Base-by-base conservation (phyloP, 2,329 filamentous ascomycete genomes). In the Talaromyces amestolkiae region DNA sequence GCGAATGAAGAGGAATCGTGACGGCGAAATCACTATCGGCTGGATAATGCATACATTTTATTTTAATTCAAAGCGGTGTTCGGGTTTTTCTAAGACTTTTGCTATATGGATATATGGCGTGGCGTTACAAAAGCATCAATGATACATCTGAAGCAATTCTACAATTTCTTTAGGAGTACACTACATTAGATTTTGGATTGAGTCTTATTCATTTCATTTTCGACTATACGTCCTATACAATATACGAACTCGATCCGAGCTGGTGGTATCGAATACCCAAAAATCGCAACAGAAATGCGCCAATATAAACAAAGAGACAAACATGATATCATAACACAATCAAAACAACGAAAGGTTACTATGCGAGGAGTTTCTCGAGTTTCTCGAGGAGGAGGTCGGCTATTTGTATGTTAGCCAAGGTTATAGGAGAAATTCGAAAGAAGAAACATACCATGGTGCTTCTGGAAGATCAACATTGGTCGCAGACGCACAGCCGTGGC, bases 391-490 rank as follows among this genome's bases (percentile, higher is more conserved):
- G 81, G 67, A 97, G 88, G 80, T 97, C 91, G 24, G 90, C 78
- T 80, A 17, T 66, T 62, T n/a, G 67, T 56, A 60, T 49, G 39
- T 61, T 65, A 61, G 63, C 45, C 56, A 15, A 19, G 37, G 19
- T 19, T 43, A 24, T n/a, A 61, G 10, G 31, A 56, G 15, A 15
- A 56, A 22, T 9, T 6, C 22, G 51, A 58, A 19, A 9, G 5
- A 53, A 33, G 33, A 51, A 56, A 62, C 80, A 73, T 72, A 82
- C 81, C 93, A 79, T 98, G 94, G 76, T 90, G 87, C 84, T 92
- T 87, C 86, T 97, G 91, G 84, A 97, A 95, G 74, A 93, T 89
- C 72, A 97, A 81, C 93, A 97, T 97, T 51, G 93, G 93, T 72
- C 93, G 83, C 75, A 97, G 81, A 60, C 93, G 83, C 13, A 97